These are phyloP conservation scores for Calonectria pauciramosa DNA, from an alignment of 2,329 filamentous ascomycete genomes.

Conservation along the genomic window DNA sequence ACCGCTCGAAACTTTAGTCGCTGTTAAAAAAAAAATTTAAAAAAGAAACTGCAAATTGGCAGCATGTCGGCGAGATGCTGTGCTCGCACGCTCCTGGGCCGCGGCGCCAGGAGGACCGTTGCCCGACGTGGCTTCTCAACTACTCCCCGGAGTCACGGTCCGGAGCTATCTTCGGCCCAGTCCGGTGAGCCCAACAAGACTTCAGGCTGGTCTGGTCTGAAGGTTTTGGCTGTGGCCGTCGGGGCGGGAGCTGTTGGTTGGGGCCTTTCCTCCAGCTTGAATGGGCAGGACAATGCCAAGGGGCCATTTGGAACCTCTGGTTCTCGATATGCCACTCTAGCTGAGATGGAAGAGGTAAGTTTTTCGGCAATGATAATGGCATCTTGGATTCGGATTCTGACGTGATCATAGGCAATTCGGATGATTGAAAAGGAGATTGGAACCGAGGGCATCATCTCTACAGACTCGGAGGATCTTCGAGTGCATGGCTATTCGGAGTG, in stretches of 20 bases:
- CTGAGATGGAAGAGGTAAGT: slow-evolving; percentile 59
- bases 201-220: slow-evolving; percentile 47
- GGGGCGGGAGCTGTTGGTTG: slow-evolving; percentile 58
- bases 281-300: slow-evolving; percentile 22
- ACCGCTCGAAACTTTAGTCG: slow-evolving; percentile 6
- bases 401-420: slow-evolving; percentile 61
- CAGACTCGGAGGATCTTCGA: slow-evolving; percentile 72
- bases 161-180: slow-evolving; percentile 22
- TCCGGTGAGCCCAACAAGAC: slow-evolving; percentile 19
- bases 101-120: slow-evolving; percentile 27
- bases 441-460: slow-evolving; percentile 71
- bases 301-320: slow-evolving; percentile 36
- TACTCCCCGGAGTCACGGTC: slow-evolving; percentile 21
- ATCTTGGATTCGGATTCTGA: not conserved
- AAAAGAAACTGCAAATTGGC: slow-evolving; percentile 1
- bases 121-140: slow-evolving; percentile 33
- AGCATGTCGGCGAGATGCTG: slow-evolving; percentile 37
- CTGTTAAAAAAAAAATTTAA: not conserved
- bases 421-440: slow-evolving; percentile 66
- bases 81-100: slow-evolving; percentile 35
- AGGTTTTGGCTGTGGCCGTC: slow-evolving; percentile 55
- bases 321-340: slow-evolving; percentile 56
- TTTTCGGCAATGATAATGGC: not conserved
- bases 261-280: slow-evolving; percentile 52
- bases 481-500: slow-evolving; percentile 77